Evolutionary conservation across 768 basidiomycete genomes (phyloP), one percentile per base, ranked within the genome.

Genomic region (Suillus spraguei): DNA sequence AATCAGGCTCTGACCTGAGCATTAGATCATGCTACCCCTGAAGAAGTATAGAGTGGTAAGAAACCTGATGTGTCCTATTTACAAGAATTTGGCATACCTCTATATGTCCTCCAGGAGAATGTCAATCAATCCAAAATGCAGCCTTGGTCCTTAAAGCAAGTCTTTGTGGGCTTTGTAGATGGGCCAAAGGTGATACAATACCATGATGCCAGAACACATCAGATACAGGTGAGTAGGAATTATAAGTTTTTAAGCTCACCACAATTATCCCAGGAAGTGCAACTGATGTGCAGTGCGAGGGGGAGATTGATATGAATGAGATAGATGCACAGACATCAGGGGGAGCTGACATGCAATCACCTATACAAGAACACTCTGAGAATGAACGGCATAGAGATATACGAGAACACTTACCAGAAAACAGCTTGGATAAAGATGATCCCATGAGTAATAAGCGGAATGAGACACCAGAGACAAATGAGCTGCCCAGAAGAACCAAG

Each of bases 41-140:
- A 39, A 9, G 13, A 74, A 53, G 22, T 56, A 1, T 73, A 72
- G 67, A 42, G 7, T 0, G 66, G 67, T 0, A 42, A 36, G 1
- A 65, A 65, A 16, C 75, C 73, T 3, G 66, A 78, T 38, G 59
- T 80, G 0, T 65, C 72, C 0, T 69, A 75, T 54, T 60, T 80
- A 0, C 67, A 69, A 1, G 70, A 69, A 5, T 78, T 66, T 14
- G 63, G 66, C n/a, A n/a, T 1, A 0, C 11, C 16, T 0, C 73
- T 70, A 3, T 70, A 65, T 62, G 62, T 70, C 0, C 61, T 65
- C 10, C 59, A 44, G 5, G 66, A 70, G 28, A 50, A 58, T n/a
- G 41, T 39, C 13, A 38, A 62, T 2, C 59, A 58, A 24, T 66
- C 65, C 2, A 70, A 70, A 54, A 39, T 70, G 24, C 24, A 50